Evolutionary conservation across 306 rosid species (phyloP).

Genomic region (Medicago ruthenica): DNA sequence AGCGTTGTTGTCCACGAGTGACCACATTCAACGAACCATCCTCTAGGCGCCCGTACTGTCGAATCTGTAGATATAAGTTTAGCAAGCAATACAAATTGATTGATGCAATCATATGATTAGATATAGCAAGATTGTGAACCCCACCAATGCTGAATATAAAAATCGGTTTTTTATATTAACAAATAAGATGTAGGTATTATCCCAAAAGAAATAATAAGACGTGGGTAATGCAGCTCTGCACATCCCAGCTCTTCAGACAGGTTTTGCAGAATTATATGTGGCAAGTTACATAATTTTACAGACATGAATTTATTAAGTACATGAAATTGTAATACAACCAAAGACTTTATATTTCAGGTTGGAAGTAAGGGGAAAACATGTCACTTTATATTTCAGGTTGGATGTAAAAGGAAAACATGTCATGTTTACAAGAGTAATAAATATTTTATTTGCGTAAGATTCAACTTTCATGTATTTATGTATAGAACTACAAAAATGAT

Average conservation of each 20-base stretch:
- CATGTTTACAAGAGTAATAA: background rate
- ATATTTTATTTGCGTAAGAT: background rate
- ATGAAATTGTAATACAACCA: background rate
- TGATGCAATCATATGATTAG: conserved; percentile 5
- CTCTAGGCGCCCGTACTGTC: conserved; percentile 77
- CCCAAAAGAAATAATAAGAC: background rate
- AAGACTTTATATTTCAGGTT: conserved; percentile 2
- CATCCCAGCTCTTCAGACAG: background rate
- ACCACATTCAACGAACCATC: conserved; percentile 90
- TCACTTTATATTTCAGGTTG: background rate
- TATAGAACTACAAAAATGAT: conserved; percentile 1
- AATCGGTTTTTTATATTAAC: background rate
- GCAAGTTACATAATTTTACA: background rate
- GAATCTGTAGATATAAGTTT: conserved; percentile 64
- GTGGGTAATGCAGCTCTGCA: background rate
- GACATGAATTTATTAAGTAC: background rate
- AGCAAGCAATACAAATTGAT: conserved; percentile 39
- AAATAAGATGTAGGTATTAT: background rate
- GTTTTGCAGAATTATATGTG: background rate
- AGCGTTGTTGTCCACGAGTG: conserved; percentile 91
- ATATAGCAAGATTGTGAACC: conserved; percentile 12
- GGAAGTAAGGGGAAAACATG: background rate
- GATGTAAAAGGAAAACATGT: background rate
- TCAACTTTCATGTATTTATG: background rate
- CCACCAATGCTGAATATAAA: background rate